Conservation (phyloP, 1,139 yeast genomes). For the Lodderomyces pseudojiufengensis region DNA sequence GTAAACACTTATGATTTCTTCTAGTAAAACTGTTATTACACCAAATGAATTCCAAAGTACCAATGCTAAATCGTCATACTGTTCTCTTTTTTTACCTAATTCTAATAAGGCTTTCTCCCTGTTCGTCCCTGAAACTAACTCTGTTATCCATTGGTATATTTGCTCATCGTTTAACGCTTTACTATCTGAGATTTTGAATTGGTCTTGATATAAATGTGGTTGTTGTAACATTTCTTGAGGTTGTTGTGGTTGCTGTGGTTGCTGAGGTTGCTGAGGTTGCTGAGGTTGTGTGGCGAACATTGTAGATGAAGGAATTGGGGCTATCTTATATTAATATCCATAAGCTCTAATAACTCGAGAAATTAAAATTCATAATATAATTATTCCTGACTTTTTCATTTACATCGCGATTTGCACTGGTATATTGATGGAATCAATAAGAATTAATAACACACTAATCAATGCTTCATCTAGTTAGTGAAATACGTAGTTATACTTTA, state of each 20-base stretch:
- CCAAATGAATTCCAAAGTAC: conserved; percentile 96
- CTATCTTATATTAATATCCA: too few relatives aligned
- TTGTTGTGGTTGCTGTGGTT: background rate
- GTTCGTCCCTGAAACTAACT: conserved; percentile 83
- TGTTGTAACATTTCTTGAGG: background rate
- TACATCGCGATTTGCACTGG: too few relatives aligned
- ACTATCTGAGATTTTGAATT: background rate
- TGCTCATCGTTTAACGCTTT: conserved; percentile 80
- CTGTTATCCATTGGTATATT: conserved; percentile 87
- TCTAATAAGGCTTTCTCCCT: conserved; percentile 91
- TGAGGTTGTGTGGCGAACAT: background rate
- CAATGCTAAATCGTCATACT: conserved; percentile 87
- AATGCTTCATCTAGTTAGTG: conserved; percentile 12
- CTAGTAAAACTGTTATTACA: conserved; percentile 86
- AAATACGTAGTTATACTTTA: conserved; percentile 15
- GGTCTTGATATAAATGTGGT: background rate
- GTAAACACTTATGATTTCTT: conserved; percentile 86
- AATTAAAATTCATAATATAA: too few relatives aligned
- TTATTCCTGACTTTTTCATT: too few relatives aligned
- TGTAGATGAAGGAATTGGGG: too few relatives aligned
- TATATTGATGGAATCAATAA: too few relatives aligned
- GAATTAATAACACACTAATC: too few relatives aligned
- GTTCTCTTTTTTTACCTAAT: conserved; percentile 90
- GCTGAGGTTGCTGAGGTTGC: background rate
- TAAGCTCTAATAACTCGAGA: too few relatives aligned